Base-by-base conservation (phyloP, 805 yeast species). In the Kurtzmaniella fragi region DNA sequence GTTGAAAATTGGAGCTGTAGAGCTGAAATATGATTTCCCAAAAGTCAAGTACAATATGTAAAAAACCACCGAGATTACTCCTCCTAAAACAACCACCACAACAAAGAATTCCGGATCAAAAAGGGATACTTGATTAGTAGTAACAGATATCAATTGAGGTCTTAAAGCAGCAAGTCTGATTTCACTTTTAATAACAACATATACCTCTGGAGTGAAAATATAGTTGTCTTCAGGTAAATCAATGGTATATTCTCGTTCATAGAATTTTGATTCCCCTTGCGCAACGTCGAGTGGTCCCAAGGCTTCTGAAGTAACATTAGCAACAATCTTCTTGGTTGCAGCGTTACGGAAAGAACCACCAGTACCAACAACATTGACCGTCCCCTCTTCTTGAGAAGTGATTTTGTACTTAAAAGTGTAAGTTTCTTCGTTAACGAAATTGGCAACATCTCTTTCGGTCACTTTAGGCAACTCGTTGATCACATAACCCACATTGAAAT, bases 101-200 rank as follows among this genome's bases (percentile, higher is more conserved):
- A 84, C 57, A 42, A 87, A 54, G 53, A 88, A 74, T 60, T 81
- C 79, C 11, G 90, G 93, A 56, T 84, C 77, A 62, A 82, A 80
- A 39, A 81, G 46, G 0, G 95, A 82, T 49, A 89, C 66, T 41
- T 81, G 73, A 28, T 73, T 75, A 50, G 88, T 95, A 9, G 60
- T 60, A 41, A 89, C 75, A 16, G 67, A 57, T 33, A 84, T 64
- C 42, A 80, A 61, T 52, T 78, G 80, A 37, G 78, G 74, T 52
- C 75, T 69, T 20, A 83, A 72, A 37, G 78, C 78, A 31, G 84
- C 65, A 46, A 68, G 64, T 61, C 77, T 72, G 48, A 80, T 55
- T 37, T 73, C 60, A 7, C 75, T 73, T 27, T 74, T 64, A 51
- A 65, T 69, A 25, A 71, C 64, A 34, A 80, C 69, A 55, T 71